Evolutionary conservation across 306 rosid species (phyloP).

Genomic region (Corylus heterophylla): DNA sequence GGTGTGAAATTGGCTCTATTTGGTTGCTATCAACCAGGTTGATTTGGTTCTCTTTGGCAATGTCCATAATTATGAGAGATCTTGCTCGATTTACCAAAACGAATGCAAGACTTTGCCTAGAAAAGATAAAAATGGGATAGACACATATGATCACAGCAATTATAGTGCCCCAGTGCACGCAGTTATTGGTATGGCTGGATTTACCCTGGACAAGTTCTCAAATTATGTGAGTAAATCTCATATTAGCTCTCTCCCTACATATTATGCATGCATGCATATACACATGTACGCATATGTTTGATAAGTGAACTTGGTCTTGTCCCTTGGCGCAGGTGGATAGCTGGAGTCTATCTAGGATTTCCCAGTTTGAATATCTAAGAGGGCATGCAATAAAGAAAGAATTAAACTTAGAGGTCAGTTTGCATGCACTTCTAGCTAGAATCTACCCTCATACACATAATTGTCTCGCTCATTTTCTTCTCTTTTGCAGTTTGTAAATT

Average conservation of each 20-base stretch:
- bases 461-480: conserved; percentile 9
- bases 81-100: conserved; percentile 54
- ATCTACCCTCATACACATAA: background rate
- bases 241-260: conserved; percentile 12
- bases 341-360: conserved; percentile 65
- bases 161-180: conserved; percentile 81
- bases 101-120: conserved; percentile 58
- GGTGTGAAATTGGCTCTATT: background rate
- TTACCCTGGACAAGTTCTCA: conserved; percentile 57
- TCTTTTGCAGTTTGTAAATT: conserved; percentile 56
- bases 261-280: background rate
- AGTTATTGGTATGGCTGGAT: conserved; percentile 87
- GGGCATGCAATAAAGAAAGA: conserved; percentile 57
- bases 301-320: conserved; percentile 2
- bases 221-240: conserved; percentile 29
- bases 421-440: background rate
- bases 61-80: conserved; percentile 85
- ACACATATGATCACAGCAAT: conserved; percentile 59
- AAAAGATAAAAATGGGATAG: conserved; percentile 55
- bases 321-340: conserved; percentile 29
- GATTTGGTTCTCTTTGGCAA: conserved; percentile 80
- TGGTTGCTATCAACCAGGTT: conserved; percentile 46
- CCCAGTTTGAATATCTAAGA: conserved; percentile 66
- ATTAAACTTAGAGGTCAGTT: conserved; percentile 62
- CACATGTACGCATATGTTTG: background rate